A percentile compares a stretch with the other conserved stretches of the same genome.
Evolutionary conservation across 2,329 filamentous ascomycete species (phyloP).

Genomic region (Grosmannia huntii): DNA sequence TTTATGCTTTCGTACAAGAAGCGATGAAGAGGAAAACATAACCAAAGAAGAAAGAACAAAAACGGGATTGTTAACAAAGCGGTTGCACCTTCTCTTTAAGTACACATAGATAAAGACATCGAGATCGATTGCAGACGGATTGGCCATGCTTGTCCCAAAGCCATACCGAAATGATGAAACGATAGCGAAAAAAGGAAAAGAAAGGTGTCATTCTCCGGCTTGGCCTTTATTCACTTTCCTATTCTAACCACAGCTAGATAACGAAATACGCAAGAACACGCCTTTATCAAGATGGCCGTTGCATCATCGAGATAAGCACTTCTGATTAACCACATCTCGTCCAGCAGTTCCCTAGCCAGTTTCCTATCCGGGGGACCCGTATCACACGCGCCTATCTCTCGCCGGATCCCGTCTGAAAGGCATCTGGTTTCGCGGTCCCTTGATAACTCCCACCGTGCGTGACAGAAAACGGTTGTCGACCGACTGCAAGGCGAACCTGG

Average conservation of each 20-base stretch:
- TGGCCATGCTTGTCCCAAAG: neutral
- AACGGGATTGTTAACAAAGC: neutral
- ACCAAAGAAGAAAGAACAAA: neutral
- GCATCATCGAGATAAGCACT: slow-evolving; percentile 2
- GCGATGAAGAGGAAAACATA: neutral
- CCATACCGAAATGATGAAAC: neutral
- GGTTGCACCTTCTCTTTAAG: neutral
- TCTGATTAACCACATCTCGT: neutral
- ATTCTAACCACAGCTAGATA: neutral
- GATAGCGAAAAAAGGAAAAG: neutral
- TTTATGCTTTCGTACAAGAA: neutral
- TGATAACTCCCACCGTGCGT: neutral
- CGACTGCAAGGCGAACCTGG: neutral
- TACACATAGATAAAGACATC: neutral
- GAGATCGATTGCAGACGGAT: neutral
- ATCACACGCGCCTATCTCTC: neutral
- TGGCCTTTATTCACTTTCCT: neutral
- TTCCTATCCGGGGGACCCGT: neutral
- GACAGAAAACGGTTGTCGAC: neutral
- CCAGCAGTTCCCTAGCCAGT: neutral
- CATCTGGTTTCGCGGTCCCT: neutral
- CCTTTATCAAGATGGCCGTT: neutral
- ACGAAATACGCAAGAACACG: slow-evolving; percentile 1
- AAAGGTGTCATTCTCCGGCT: neutral
- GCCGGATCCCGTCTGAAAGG: neutral